Base-by-base conservation (phyloP, 2,329 filamentous ascomycete genomes). In the Onygena corvina region DNA sequence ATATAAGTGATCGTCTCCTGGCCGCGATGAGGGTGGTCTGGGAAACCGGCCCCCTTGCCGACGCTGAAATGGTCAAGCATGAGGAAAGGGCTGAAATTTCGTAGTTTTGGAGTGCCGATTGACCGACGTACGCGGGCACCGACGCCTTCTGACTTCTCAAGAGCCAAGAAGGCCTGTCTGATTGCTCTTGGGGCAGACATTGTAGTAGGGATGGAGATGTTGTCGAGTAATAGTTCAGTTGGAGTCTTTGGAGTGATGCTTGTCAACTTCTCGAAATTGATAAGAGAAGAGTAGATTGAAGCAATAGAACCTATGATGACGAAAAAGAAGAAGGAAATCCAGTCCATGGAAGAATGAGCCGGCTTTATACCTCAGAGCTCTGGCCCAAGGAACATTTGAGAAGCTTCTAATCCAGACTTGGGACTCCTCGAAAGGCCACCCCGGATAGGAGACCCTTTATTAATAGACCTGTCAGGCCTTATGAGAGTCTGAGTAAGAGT, bases 31-130 rank as follows among this genome's bases (percentile, higher is more conserved):
- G 79, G 79, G 61, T 95, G 89, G 63, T 95, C 89, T 0, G 89
- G 88, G 64, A 95, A 95, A 0, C 89, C 89, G 7, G 88, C 84
- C 51, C 85, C 86, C 1, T 82, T 80, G 48, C 79, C 77, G 58
- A 92, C 79, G 49, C 75, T 78, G 71, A 95, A 95, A 71, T 95
- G 86, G 64, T 96, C 90, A 42, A 95, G 84, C 88, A 96, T 94
- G 38, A 95, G 75, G 69, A 96, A 95, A 0, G 90, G 92, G 11
- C 82, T 86, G 66, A 96, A 83, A 72, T 94, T 87, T 61, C 82
- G 80, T 18, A 96, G 75, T 56, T 84, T 76, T 3, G 84, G 76
- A 1, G 87, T 94, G 57, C 90, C 90, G 56, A 96, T 85, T 35
- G 85, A 89, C 51, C 90, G 81, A 54, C 90, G 80, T 11, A 96